Percentiles rank a stretch among this genome's conserved stretches.
These are phyloP conservation scores for Akanthomyces lecanii DNA, from an alignment of 2,329 filamentous ascomycete genomes.

Conservation along the genomic window DNA sequence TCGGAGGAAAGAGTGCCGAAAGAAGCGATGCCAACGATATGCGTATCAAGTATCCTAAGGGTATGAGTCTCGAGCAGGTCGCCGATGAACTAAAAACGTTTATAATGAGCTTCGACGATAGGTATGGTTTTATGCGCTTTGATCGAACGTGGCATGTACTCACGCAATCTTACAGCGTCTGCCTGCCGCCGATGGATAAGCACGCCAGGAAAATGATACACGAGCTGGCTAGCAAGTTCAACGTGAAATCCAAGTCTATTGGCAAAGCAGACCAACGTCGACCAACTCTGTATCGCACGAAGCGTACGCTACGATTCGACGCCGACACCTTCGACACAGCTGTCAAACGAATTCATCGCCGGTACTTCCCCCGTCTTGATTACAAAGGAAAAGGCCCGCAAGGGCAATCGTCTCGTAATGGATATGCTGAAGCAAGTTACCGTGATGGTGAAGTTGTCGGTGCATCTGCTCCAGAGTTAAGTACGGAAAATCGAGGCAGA, in stretches of 20 bases:
- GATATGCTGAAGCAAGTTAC: constrained; percentile 51
- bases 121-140: constrained; percentile 38
- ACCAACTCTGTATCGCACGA: constrained; percentile 72
- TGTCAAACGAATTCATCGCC: constrained; percentile 44
- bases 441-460: constrained; percentile 87
- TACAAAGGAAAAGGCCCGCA: constrained; percentile 33
- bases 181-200: constrained; percentile 78
- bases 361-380: constrained; percentile 54
- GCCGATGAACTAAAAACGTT: constrained; percentile 70
- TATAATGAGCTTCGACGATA: constrained; percentile 57
- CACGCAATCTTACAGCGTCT: constrained; percentile 50
- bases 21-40: constrained; percentile 54
- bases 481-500: constrained; percentile 75
- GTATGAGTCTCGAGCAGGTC: constrained; percentile 67
- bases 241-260: constrained; percentile 77
- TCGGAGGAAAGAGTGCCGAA: constrained; percentile 53
- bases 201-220: constrained; percentile 74
- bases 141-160: constrained; percentile 8
- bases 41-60: constrained; percentile 65
- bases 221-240: constrained; percentile 68
- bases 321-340: constrained; percentile 50
- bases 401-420: constrained; percentile 23
- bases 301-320: constrained; percentile 58
- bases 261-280: constrained; percentile 70
- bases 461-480: constrained; percentile 77